A percentile compares a stretch with the other conserved stretches of the same genome.
These are phyloP conservation scores for Mycena epipterygia DNA, from an alignment of 768 basidiomycete genomes.

Conservation along the genomic window DNA sequence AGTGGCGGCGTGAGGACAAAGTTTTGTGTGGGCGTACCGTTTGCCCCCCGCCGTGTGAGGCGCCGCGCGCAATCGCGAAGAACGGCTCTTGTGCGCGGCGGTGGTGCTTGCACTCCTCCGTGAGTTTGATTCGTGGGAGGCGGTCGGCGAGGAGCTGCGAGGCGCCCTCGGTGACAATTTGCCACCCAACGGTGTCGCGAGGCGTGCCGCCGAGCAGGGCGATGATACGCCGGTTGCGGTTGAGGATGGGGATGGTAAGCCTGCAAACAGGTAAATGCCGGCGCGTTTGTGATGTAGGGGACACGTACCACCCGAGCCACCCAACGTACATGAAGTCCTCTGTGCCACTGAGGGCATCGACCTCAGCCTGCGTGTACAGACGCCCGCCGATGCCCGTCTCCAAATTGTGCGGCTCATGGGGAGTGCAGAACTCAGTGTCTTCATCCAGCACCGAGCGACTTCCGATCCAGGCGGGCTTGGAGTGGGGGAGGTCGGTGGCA, in stretches of 20 bases:
- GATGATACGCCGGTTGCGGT: background rate
- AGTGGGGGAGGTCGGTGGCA: conserved; percentile 14
- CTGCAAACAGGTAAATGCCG: background rate
- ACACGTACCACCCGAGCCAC: background rate
- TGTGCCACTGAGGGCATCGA: background rate
- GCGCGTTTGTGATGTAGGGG: background rate
- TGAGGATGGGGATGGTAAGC: background rate
- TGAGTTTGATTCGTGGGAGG: background rate
- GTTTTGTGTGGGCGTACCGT: background rate
- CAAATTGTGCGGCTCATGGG: background rate
- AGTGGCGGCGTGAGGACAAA: too few relatives aligned
- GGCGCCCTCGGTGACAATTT: background rate
- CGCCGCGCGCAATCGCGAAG: background rate
- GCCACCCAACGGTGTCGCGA: background rate
- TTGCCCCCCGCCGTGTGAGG: background rate
- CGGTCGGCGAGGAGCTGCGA: background rate
- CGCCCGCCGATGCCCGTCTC: background rate
- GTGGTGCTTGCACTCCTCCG: background rate
- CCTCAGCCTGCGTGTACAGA: background rate
- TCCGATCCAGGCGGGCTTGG: conserved; percentile 25
- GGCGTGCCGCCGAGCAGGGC: background rate
- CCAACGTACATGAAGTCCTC: background rate
- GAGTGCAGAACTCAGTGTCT: background rate
- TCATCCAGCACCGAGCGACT: background rate
- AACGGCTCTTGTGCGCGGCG: background rate